Evolutionary conservation across 352 stramenopile species (phyloP), one percentile per base, ranked within the genome.

Genomic region (Pythium grandisporangium): DNA sequence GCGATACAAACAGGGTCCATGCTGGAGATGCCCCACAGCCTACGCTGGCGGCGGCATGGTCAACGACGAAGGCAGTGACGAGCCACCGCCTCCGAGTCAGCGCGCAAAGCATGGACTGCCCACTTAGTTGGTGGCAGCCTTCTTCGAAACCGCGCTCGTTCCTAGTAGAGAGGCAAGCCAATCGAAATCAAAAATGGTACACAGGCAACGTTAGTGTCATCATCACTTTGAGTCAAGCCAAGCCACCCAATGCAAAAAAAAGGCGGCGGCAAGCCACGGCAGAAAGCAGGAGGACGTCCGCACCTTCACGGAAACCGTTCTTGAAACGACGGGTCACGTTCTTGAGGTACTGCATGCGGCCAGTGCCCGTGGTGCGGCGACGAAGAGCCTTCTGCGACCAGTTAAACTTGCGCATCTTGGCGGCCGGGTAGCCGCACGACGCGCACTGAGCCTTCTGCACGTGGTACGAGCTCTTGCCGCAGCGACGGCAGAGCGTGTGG

Each of bases 391-490:
- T 99, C 68, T 97, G 66, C 60, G 46, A 56, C 53, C 53, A 61
- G 47, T 61, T 84, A 94, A 82, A 97, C 68, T 96, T 95, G 75
- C 96, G 83, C 88, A 98, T 99, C 76, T 98, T 98, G 56, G 93
- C 91, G 55, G 74, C 84, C 37, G 96, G 96, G 84, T 99, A 99
- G 61, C 95, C 96, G 77, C 97, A 99, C 57, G 90, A 98, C 56
- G 95, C 94, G 90, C 97, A 99, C 43, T 79, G 89, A 58, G 80
- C 87, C 95, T 99, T 99, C 86, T 99, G 97, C 61, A 99, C 97
- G 94, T 99, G 97, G 86, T 97, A 99, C 56, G 96, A 98, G 64
- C 85, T 89, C 66, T 96, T 96, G 53, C 96, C 96, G 76, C 97
- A 99, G 57, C 97, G 92, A 82, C 96, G 89, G 76, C 97, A 99